phyloP scores from a whole-genome alignment of 2,329 filamentous ascomycete genomes.

The Bisporella sp. region DNA sequence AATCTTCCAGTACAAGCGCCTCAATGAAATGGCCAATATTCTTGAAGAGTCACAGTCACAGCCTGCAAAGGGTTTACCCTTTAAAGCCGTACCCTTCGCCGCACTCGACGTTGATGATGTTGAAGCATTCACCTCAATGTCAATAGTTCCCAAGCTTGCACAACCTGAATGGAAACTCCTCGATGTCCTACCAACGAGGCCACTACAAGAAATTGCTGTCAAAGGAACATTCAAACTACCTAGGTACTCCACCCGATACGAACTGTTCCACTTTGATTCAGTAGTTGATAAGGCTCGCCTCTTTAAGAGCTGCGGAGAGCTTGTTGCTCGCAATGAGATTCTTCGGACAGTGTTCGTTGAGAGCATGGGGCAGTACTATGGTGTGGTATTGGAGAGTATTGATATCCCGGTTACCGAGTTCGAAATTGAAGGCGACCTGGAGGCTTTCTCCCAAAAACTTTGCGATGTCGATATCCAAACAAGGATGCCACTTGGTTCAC shows the following conservation, averaged over 20 bases:
- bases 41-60: slow-evolving; percentile 25
- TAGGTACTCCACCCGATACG: slow-evolving; percentile 33
- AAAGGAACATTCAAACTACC: slow-evolving; percentile 30
- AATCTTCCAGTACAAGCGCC: slow-evolving; percentile 31
- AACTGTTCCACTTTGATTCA: slow-evolving; percentile 27
- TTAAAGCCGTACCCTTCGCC: slow-evolving; percentile 29
- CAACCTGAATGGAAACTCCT: slow-evolving; percentile 31
- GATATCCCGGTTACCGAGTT: slow-evolving; percentile 23
- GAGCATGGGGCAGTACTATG: slow-evolving; percentile 28
- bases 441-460: slow-evolving; percentile 25
- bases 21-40: slow-evolving; percentile 19
- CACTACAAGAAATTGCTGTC: slow-evolving; percentile 34
- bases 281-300: slow-evolving; percentile 23
- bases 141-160: slow-evolving; percentile 30
- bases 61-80: background rate
- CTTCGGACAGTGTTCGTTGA: slow-evolving; percentile 32
- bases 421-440: slow-evolving; percentile 24
- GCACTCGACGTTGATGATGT: slow-evolving; percentile 27
- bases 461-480: slow-evolving; percentile 29
- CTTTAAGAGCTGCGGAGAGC: slow-evolving; percentile 22
- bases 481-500: slow-evolving; percentile 31
- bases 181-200: slow-evolving; percentile 32
- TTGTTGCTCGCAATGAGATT: slow-evolving; percentile 30
- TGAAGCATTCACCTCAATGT: slow-evolving; percentile 28
- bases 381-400: slow-evolving; percentile 30